Conservation (phyloP, 2,329 filamentous ascomycete genomes). For the Orbilia javanica region DNA sequence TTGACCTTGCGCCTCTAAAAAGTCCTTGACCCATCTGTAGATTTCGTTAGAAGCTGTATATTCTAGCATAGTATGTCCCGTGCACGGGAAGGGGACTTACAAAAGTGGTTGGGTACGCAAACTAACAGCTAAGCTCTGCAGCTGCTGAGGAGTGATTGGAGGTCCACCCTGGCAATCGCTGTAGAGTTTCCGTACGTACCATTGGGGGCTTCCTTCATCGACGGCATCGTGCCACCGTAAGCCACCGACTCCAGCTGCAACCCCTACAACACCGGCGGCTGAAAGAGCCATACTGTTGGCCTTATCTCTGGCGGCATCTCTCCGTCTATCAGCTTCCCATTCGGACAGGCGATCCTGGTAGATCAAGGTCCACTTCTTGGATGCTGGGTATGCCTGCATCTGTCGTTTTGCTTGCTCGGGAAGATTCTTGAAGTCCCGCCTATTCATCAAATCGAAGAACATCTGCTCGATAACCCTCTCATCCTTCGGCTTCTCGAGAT, state of each 20-base stretch:
- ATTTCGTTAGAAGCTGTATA: slow-evolving; percentile 17
- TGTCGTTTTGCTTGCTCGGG: slow-evolving; percentile 93
- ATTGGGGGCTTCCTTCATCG: slow-evolving; percentile 95
- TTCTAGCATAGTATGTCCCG: background rate
- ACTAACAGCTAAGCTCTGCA: slow-evolving; percentile 94
- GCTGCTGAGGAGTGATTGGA: slow-evolving; percentile 87
- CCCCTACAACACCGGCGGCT: slow-evolving; percentile 51
- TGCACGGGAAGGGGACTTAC: slow-evolving; percentile 50
- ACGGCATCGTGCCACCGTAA: slow-evolving; percentile 73
- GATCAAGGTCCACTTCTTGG: slow-evolving; percentile 97
- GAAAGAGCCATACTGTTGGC: slow-evolving; percentile 71
- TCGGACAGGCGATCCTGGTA: slow-evolving; percentile 95
- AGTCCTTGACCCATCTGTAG: slow-evolving; percentile 88
- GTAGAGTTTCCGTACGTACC: slow-evolving; percentile 97
- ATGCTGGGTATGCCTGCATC: slow-evolving; percentile 93
- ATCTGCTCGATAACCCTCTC: slow-evolving; percentile 89
- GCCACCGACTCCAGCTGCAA: slow-evolving; percentile 74
- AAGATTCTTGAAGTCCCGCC: slow-evolving; percentile 95
- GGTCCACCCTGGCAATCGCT: slow-evolving; percentile 72
- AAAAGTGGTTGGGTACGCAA: slow-evolving; percentile 90
- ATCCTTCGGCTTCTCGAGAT: slow-evolving; percentile 80
- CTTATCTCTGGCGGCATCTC: slow-evolving; percentile 79
- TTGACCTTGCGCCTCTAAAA: slow-evolving; percentile 97
- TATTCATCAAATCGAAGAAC: slow-evolving; percentile 94
- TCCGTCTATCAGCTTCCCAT: slow-evolving; percentile 93